Evolutionary conservation across 768 basidiomycete species (phyloP).

Genomic region (Arthromyces matolae): DNA sequence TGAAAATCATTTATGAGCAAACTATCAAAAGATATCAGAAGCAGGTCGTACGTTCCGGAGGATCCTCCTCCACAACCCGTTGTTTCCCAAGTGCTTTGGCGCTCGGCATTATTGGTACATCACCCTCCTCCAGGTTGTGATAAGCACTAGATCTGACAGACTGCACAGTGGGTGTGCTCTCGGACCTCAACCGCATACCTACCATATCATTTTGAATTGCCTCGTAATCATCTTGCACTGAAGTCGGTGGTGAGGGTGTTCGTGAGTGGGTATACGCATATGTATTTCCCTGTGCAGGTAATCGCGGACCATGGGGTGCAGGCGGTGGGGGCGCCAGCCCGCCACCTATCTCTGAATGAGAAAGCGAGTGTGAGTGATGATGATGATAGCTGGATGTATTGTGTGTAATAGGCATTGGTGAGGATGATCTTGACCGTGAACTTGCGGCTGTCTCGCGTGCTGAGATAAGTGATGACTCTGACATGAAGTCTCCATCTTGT

Average conservation of each 20-base stretch:
- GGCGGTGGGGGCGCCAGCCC: slow-evolving; percentile 61
- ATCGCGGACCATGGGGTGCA: slow-evolving; percentile 71
- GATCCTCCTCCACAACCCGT: slow-evolving; percentile 51
- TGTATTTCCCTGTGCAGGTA: slow-evolving; percentile 41
- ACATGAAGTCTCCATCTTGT: slow-evolving; percentile 28
- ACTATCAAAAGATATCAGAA: neutral
- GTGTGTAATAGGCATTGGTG: slow-evolving; percentile 29
- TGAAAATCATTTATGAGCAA: neutral
- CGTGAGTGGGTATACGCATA: slow-evolving; percentile 40
- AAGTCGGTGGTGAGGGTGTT: slow-evolving; percentile 69
- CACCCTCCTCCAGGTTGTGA: slow-evolving; percentile 18
- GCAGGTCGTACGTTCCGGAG: slow-evolving; percentile 40
- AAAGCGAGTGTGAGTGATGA: slow-evolving; percentile 28
- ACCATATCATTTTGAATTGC: slow-evolving; percentile 16
- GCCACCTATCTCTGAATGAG: slow-evolving; percentile 13
- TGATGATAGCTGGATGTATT: slow-evolving; percentile 12
- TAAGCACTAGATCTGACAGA: neutral
- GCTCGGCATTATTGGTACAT: slow-evolving; percentile 61
- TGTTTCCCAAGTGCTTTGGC: slow-evolving; percentile 89
- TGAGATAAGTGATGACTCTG: slow-evolving; percentile 23
- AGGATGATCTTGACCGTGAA: slow-evolving; percentile 35
- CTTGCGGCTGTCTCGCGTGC: slow-evolving; percentile 36
- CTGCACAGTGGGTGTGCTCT: slow-evolving; percentile 2
- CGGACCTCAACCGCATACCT: slow-evolving; percentile 14
- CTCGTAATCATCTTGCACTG: slow-evolving; percentile 16